A percentile compares a stretch with the other conserved stretches of the same genome.
Conservation (phyloP, 306 rosid species). For the Boehmeria nivea region DNA sequence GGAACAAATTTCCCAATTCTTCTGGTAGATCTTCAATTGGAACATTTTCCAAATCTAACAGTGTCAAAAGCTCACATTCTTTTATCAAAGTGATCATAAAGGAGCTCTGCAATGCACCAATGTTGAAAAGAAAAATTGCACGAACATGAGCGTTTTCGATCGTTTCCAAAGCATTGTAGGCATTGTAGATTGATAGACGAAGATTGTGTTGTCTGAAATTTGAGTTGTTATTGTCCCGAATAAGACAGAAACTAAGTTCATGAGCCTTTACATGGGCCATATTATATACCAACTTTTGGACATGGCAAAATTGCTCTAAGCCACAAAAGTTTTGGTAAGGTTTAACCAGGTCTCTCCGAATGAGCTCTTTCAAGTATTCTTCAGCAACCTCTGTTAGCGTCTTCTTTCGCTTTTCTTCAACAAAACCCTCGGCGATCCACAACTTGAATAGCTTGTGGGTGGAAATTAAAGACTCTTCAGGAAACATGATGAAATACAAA, state of each 20-base stretch:
- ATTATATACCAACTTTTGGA: not conserved
- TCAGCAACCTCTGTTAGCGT: slow-evolving; percentile 1
- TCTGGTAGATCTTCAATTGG: slow-evolving; percentile 1
- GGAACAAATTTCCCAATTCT: not conserved
- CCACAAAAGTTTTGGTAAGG: not conserved
- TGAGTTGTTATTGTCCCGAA: not conserved
- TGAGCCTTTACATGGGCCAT: not conserved
- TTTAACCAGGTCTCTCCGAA: not conserved
- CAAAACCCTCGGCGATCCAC: slow-evolving; percentile 17
- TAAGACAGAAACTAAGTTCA: not conserved
- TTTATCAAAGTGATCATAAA: not conserved
- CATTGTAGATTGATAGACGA: not conserved
- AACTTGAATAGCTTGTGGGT: not conserved
- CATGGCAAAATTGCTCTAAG: not conserved
- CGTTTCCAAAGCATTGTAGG: not conserved
- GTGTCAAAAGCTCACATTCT: not conserved
- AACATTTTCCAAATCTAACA: slow-evolving; percentile 5
- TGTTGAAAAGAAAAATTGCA: not conserved
- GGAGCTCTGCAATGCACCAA: not conserved
- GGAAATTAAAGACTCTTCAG: slow-evolving; percentile 5
- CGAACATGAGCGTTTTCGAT: not conserved
- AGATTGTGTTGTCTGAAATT: not conserved
- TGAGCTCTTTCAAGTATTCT: slow-evolving; percentile 10
- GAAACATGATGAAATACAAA: slow-evolving; percentile 12
- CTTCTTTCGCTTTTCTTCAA: slow-evolving; percentile 2